A percentile compares a stretch with the other conserved stretches of the same genome.
Evolutionary conservation across 371 early-diverging fungal genomes (phyloP).

Genomic region (Nematocida sp.): DNA sequence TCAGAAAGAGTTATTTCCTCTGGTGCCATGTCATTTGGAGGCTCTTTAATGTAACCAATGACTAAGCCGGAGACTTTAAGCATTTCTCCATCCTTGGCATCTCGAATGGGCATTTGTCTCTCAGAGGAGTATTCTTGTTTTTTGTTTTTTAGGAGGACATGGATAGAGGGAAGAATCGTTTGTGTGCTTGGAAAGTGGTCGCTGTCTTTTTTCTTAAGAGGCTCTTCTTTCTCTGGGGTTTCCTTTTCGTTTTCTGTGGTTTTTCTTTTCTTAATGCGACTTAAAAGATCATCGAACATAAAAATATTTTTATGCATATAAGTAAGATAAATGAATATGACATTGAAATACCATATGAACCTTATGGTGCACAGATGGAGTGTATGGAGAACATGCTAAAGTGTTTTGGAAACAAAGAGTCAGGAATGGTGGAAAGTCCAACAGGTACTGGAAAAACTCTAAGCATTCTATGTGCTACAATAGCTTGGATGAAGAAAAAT

Average conservation of each 20-base stretch:
- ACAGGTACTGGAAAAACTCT: slow-evolving; percentile 72
- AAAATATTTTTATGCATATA: slow-evolving; percentile 55
- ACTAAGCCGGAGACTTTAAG: slow-evolving; percentile 20
- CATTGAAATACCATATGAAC: slow-evolving; percentile 67
- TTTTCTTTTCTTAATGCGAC: slow-evolving; percentile 4
- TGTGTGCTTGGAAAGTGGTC: slow-evolving; percentile 21
- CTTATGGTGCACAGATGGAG: slow-evolving; percentile 69
- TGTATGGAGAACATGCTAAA: slow-evolving; percentile 68
- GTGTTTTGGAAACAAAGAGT: slow-evolving; percentile 64
- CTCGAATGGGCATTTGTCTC: not conserved
- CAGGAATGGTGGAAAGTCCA: slow-evolving; percentile 70
- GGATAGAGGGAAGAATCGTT: not conserved
- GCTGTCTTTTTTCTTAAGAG: not conserved
- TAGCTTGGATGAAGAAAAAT: slow-evolving; percentile 64
- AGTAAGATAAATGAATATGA: slow-evolving; percentile 17
- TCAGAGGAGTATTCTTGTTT: not conserved
- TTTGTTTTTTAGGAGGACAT: not conserved
- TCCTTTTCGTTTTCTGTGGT: not conserved
- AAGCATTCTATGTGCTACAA: slow-evolving; percentile 68
- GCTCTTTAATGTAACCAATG: not conserved
- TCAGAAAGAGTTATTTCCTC: slow-evolving; percentile 5
- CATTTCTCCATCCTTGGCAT: not conserved
- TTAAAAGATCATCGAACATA: slow-evolving; percentile 40
- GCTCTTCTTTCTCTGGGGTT: not conserved
- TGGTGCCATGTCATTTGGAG: not conserved